Evolutionary conservation across 495 filamentous ascomycete genomes (phyloP).

Genomic region (Oleoguttula mirabilis): DNA sequence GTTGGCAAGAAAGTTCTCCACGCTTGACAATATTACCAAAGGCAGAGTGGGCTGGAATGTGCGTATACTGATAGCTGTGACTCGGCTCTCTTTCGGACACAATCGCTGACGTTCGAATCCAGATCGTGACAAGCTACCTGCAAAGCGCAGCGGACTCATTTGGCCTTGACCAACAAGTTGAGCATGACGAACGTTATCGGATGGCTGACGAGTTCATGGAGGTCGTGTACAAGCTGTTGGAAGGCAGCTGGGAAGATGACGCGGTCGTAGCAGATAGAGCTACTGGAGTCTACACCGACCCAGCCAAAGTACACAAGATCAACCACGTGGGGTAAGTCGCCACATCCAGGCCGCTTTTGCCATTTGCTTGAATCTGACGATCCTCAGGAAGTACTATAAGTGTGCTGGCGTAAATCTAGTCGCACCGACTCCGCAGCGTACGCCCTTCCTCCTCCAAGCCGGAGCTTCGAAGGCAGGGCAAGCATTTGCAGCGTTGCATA

Average conservation of each 20-base stretch:
- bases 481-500: constrained; percentile 50
- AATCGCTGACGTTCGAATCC: too few species aligned
- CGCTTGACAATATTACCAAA: constrained; percentile 54
- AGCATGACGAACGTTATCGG: constrained; percentile 60
- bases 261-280: constrained; percentile 44
- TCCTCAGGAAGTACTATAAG: too few species aligned
- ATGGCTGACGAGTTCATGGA: constrained; percentile 56
- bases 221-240: constrained; percentile 57
- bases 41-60: constrained; percentile 60
- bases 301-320: constrained; percentile 47
- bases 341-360: constrained; percentile 45
- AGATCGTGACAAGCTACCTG: constrained; percentile 57
- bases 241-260: constrained; percentile 59
- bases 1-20: constrained; percentile 50
- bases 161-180: background rate
- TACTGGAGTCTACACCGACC: constrained; percentile 51
- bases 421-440: constrained; percentile 52
- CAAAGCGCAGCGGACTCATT: constrained; percentile 44
- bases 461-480: constrained; percentile 52
- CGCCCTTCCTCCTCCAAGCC: constrained; percentile 52
- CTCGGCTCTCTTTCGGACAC: too few species aligned
- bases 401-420: too few species aligned
- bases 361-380: too few species aligned
- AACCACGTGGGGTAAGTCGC: constrained; percentile 57
- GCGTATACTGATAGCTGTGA: too few species aligned